Conservation (phyloP, 202 grass and related monocot species). For the Musa balbisiana region DNA sequence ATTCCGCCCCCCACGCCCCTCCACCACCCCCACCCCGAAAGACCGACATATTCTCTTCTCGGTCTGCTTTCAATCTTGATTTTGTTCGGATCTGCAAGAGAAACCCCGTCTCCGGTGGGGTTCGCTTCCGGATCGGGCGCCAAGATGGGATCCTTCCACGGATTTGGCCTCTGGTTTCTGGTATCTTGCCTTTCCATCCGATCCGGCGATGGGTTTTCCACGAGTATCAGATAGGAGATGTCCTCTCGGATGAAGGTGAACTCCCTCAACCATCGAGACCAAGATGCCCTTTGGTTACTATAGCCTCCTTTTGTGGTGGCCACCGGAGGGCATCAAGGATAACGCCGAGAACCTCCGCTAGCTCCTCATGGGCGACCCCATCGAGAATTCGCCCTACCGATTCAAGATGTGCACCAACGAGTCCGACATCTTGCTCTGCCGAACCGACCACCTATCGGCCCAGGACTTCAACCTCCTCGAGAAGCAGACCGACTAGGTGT, state of each 20-base stretch:
- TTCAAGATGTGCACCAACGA: conserved; percentile 12
- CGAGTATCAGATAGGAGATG: neutral
- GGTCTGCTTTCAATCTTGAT: too few species aligned
- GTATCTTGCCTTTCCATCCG: neutral
- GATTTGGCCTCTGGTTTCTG: too few species aligned
- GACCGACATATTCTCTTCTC: too few species aligned
- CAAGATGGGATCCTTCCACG: too few species aligned
- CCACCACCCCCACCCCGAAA: too few species aligned
- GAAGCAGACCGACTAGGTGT: conserved; percentile 12
- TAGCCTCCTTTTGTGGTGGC: neutral
- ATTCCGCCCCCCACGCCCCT: too few species aligned
- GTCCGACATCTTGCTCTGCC: neutral
- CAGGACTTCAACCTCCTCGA: neutral
- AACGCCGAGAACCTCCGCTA: conserved; percentile 4
- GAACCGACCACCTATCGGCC: neutral
- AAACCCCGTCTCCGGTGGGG: too few species aligned
- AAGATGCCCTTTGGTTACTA: too few species aligned
- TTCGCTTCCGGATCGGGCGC: too few species aligned
- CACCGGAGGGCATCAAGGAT: neutral
- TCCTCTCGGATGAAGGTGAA: neutral
- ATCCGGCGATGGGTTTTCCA: neutral
- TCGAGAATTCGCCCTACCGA: conserved; percentile 8
- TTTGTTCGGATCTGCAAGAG: too few species aligned
- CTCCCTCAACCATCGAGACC: neutral
- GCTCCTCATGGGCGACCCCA: conserved; percentile 11